Percentiles rank a stretch among this genome's conserved stretches.
phyloP scores from a whole-genome alignment of 306 rosid genomes.

The Pueraria montana region DNA sequence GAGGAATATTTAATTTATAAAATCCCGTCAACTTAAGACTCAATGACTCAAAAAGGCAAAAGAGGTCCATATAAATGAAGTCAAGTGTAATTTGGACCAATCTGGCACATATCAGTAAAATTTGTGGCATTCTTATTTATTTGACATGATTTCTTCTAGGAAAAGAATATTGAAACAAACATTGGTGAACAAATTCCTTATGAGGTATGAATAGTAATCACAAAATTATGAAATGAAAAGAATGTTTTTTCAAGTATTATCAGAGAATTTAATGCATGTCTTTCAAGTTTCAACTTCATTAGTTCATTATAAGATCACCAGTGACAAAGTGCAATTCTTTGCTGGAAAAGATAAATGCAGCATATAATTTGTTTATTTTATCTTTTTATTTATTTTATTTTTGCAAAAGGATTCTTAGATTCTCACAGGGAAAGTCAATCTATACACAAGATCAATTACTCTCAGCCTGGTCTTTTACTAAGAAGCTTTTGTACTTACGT shows the following conservation, averaged over 20 bases:
- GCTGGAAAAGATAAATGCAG: conserved; percentile 21
- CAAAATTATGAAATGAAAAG: conserved; percentile 17
- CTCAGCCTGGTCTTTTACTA: conserved; percentile 7
- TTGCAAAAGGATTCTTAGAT: conserved; percentile 27
- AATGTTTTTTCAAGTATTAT: conserved; percentile 4
- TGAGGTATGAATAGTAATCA: conserved; percentile 16
- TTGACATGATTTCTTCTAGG: not conserved
- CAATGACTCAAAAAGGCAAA: conserved; percentile 22
- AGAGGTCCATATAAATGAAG: conserved; percentile 22
- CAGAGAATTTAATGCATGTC: conserved; percentile 28
- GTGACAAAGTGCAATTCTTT: conserved; percentile 23
- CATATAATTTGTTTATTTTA: conserved; percentile 31
- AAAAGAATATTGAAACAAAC: conserved; percentile 35
- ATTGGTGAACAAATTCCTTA: conserved; percentile 10
- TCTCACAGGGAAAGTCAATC: not conserved
- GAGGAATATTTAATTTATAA: conserved; percentile 9
- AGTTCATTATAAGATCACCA: not conserved
- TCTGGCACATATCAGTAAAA: conserved; percentile 23
- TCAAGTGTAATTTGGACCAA: conserved; percentile 25
- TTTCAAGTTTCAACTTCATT: conserved; percentile 29
- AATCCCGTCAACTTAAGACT: not conserved
- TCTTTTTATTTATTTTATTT: conserved; percentile 8
- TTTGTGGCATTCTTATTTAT: conserved; percentile 27
- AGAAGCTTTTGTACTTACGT: not conserved
- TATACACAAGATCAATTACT: conserved; percentile 11